Evolutionary conservation across 2,329 filamentous ascomycete genomes (phyloP).

Genomic region (Didymosphaeria variabile): DNA sequence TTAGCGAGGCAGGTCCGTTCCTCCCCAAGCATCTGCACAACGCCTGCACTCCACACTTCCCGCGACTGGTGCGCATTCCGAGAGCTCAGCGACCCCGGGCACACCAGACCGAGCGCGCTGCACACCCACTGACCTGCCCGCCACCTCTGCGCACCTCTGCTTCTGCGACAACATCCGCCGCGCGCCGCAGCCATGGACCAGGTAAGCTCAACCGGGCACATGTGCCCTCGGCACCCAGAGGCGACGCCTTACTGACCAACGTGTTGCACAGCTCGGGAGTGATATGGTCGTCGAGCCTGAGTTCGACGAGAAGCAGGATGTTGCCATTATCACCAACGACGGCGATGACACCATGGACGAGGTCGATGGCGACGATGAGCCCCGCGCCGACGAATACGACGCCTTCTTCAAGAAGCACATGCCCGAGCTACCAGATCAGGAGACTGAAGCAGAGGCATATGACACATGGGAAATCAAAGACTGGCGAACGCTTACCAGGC

Average conservation of each 20-base stretch:
- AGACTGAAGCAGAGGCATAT: slow-evolving; percentile 77
- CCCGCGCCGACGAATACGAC: slow-evolving; percentile 71
- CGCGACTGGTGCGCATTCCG: slow-evolving; percentile 31
- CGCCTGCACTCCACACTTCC: slow-evolving; percentile 21
- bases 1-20: slow-evolving; percentile 40
- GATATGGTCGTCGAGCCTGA: slow-evolving; percentile 71
- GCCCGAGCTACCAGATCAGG: slow-evolving; percentile 79
- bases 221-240: slow-evolving; percentile 13
- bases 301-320: slow-evolving; percentile 69
- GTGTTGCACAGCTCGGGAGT: slow-evolving; percentile 61
- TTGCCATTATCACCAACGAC: slow-evolving; percentile 69
- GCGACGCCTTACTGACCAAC: slow-evolving; percentile 20
- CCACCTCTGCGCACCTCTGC: slow-evolving; percentile 20
- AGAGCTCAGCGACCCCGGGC: slow-evolving; percentile 4
- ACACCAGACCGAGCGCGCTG: slow-evolving; percentile 20
- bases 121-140: slow-evolving; percentile 18
- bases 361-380: slow-evolving; percentile 62
- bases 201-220: slow-evolving; percentile 40
- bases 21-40: slow-evolving; percentile 23
- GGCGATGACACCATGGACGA: slow-evolving; percentile 66
- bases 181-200: slow-evolving; percentile 45
- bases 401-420: slow-evolving; percentile 86
- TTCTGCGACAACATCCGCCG: slow-evolving; percentile 24
- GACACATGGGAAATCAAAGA: slow-evolving; percentile 88
- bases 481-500: slow-evolving; percentile 79